These are phyloP conservation scores for Triglochin maritima DNA, from an alignment of 106 monocot species.

Conservation along the genomic window DNA sequence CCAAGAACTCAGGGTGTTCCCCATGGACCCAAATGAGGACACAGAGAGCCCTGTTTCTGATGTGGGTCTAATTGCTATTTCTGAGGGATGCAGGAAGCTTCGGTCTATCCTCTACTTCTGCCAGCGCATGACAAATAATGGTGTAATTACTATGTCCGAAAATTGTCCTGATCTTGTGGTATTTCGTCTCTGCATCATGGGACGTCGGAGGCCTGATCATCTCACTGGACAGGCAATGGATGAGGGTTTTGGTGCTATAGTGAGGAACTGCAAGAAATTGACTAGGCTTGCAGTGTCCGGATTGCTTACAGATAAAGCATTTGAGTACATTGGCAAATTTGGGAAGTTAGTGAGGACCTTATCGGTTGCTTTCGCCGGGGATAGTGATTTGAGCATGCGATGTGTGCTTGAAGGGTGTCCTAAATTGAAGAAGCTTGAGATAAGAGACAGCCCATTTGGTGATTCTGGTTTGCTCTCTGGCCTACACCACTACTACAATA, in stretches of 20 bases:
- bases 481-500: conserved; percentile 68
- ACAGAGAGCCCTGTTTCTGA: conserved; percentile 54
- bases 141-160: conserved; percentile 60
- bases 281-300: conserved; percentile 78
- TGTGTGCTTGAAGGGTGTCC: conserved; percentile 71
- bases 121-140: conserved; percentile 74
- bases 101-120: conserved; percentile 80
- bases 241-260: conserved; percentile 78
- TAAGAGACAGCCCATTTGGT: conserved; percentile 76
- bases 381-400: conserved; percentile 47
- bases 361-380: conserved; percentile 79
- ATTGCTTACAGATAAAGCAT: conserved; percentile 65
- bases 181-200: conserved; percentile 90
- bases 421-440: conserved; percentile 74
- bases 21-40: conserved; percentile 26
- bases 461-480: conserved; percentile 62
- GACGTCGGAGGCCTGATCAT: conserved; percentile 49
- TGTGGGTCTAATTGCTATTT: conserved; percentile 54
- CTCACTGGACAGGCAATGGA: conserved; percentile 70
- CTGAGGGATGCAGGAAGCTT: conserved; percentile 72
- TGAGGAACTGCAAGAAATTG: conserved; percentile 77
- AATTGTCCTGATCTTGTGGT: conserved; percentile 64
- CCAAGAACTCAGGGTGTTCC: conserved; percentile 55
- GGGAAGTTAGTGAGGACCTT: conserved; percentile 73
- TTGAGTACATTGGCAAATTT: conserved; percentile 64